Base-by-base conservation (phyloP, 2,329 filamentous ascomycete species). In the Amauroascus niger region DNA sequence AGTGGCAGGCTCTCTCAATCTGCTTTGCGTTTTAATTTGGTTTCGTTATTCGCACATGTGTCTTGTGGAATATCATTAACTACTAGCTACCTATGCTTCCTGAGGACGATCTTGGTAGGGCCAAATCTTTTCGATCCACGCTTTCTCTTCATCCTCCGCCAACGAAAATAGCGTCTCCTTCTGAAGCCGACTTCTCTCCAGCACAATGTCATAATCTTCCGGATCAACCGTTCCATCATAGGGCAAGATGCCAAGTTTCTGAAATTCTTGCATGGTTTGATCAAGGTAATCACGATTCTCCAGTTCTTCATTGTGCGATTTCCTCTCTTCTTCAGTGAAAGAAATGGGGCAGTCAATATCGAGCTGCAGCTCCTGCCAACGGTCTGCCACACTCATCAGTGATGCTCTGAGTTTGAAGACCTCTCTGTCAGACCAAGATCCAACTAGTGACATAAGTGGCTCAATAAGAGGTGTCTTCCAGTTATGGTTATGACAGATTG, bases 251-350 rank as follows among this genome's bases (percentile, higher is more conserved):
- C 46, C 45, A 6, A 5, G 3, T 28, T 49, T 18, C 16, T 54
- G 37, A 28, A 40, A 54, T 16, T 33, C 35, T 37, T 49, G 35
- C 3, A 49, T 44, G 8, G 45, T 6, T 32, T 33, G 33, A 14
- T 51, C 39, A 11, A 55, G 26, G n/a, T 49, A 43, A 22, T 49
- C 52, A 24, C 44, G 26, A 30, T 49, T 54, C 22, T 43, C 44
- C 30, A 54, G 32, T 18, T 54, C 33, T 43, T 43, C 33, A 33
- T 54, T 28, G n/a, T 41, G 52, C 11, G 20, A 6, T 14, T 24
- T 26, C 35, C 30, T 50, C 16, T 50, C 48, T 26, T 40, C 20
- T 41, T 40, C 33, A 6, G 33, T 41, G 20, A 50, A 50, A n/a
- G 48, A 50, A 6, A 50, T 40, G 3, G 47, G 47, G 24, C 30